Evolutionary conservation across 495 filamentous ascomycete genomes (phyloP).

Genomic region (Penicillium angulare): DNA sequence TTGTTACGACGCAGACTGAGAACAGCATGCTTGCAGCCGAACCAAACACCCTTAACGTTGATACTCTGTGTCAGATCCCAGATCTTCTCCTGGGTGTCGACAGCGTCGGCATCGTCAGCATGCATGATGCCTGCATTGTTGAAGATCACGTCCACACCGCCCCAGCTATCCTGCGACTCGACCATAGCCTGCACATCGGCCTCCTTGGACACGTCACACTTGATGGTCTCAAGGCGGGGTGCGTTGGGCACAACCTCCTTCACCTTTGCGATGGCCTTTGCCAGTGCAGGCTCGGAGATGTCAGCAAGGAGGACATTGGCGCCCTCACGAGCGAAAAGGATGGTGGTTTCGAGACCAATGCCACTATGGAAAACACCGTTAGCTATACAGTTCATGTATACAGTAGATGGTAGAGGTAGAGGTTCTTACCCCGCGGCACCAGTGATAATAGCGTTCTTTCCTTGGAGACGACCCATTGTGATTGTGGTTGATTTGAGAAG

Average conservation of each 20-base stretch:
- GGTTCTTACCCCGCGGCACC: conserved; percentile 80
- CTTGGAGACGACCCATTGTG: conserved; percentile 61
- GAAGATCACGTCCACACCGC: conserved; percentile 91
- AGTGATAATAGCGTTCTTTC: conserved; percentile 92
- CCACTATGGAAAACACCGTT: conserved; percentile 56
- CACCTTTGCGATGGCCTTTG: conserved; percentile 67
- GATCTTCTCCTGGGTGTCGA: conserved; percentile 81
- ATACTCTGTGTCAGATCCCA: conserved; percentile 94
- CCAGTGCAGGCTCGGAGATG: conserved; percentile 70
- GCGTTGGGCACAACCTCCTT: conserved; percentile 65
- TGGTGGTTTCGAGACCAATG: conserved; percentile 91
- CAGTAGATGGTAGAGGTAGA: conserved; percentile 7
- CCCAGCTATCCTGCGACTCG: conserved; percentile 72
- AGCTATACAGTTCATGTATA: neutral
- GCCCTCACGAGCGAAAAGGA: conserved; percentile 89
- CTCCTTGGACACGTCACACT: conserved; percentile 70
- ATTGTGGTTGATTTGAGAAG: conserved; percentile 1
- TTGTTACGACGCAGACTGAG: conserved; percentile 61
- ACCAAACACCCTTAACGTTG: conserved; percentile 99
- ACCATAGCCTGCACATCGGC: conserved; percentile 66
- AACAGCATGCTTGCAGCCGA: conserved; percentile 89
- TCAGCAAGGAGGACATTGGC: conserved; percentile 86
- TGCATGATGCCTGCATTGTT: conserved; percentile 99
- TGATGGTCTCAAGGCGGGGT: conserved; percentile 53
- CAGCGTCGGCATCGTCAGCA: conserved; percentile 77